Evolutionary conservation across 176 grass and related monocot genomes (phyloP), one percentile per base, ranked within the genome.

Genomic region (Triticum urartu): DNA sequence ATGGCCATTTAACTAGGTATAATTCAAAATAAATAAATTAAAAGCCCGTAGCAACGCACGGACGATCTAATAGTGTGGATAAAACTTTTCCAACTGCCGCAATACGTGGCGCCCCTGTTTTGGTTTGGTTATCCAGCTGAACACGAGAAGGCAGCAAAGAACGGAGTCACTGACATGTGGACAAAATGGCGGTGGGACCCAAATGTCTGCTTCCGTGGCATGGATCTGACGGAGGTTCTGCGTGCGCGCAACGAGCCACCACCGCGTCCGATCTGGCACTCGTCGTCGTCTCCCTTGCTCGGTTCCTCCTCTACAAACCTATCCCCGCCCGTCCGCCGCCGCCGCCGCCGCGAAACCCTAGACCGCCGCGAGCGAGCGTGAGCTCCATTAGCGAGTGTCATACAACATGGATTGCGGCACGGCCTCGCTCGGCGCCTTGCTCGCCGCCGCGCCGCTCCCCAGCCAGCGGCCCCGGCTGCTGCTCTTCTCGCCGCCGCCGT

Each of bases 271-370:
- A 80, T 39, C 64, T 86, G 63, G 78, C 74, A 54, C 12, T 75
- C 68, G 45, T 20, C 76, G 33, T 69, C 67, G 64, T 79, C 24
- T 59, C 34, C 42, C 17, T 69, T 38, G 9, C 33, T 70, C 33
- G 68, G 18, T 39, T 36, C 39, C 45, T 60, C 47, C 21, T 7
- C 48, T 17, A 4, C 13, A 60, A 24, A 17, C 10, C 32, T 5
- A 25, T 33, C 40, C 36, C 63, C 24, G 18, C 20, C 73, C 22
- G 69, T 14, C 59, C n/a, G 32, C 60, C 24, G 40, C 34, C 24
- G 15, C 54, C 61, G 13, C 81, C 63, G 15, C 20, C 5, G 69
- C 42, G 84, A 90, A 90, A 91, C 89, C 89, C 81, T 87, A 91
- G 68, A 34, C 61, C 61, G 12, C 11, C 11, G 21, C 22, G 45